Evolutionary conservation across 2,329 filamentous ascomycete species (phyloP), one percentile per base, ranked within the genome.

Genomic region (Herpotrichia juniperi): DNA sequence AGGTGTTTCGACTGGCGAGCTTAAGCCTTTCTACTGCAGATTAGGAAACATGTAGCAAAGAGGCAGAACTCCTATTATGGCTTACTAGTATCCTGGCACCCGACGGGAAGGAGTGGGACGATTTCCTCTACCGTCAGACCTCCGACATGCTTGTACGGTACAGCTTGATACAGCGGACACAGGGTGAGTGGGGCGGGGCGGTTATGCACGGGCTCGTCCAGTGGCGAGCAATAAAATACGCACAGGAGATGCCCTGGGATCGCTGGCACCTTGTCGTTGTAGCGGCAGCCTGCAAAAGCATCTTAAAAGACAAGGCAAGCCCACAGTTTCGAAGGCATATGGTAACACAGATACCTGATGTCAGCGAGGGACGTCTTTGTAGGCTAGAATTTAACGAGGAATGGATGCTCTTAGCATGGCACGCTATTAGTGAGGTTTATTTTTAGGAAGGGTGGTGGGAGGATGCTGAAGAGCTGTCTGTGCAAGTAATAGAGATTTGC

Each of bases 1-100:
- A 53, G 24, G 11, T 53, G 8, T 46, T 53, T 22, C 46, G 39
- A 16, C 31, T 48, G 17, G 50, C 35, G 12, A 53, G 50, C 50
- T 26, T 53, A 14, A 32, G 44, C 16, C 31, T 53, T 3, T 37
- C 45, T 6, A 32, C 16, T 11, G 25, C 45, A 30, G 22, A 17
- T 26, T 2, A 28, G 5, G 25, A 43, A 44, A 9, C 44, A 17
- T 31, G 22, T 10, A 26, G 44, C 14, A 12, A n/a, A 21, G 28
- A 7, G 17, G 37, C 30, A 17, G 42, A 35, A 22, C 32, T 39
- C 25, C 47, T 16, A 19, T 22, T n/a, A n/a, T 40, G 21, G 37
- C 42, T 44, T 9, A 14, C 11, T 39, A 31, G 44, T 19, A 16
- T 22, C 16, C 37, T 50, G 3, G n/a, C 46, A 24, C 10, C 19